These are phyloP conservation scores for Noccaea bulbosa DNA, from an alignment of 345 rosid genomes.

Conservation along the genomic window DNA sequence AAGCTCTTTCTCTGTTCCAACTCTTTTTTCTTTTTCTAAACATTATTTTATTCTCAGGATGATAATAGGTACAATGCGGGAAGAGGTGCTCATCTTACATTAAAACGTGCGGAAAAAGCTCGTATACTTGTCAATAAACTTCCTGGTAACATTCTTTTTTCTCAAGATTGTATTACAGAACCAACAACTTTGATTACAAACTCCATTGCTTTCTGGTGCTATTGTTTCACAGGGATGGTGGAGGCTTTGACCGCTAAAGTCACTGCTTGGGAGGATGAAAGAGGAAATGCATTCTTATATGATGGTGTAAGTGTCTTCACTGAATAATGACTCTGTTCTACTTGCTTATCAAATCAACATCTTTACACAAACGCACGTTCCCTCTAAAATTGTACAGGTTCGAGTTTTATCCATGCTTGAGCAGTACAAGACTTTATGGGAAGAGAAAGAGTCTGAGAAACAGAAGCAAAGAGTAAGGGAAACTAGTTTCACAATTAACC, in stretches of 20 bases:
- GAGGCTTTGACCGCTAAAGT: slow-evolving; percentile 59
- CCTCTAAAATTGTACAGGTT: slow-evolving; percentile 41
- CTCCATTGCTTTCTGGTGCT: slow-evolving; percentile 25
- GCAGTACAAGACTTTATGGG: slow-evolving; percentile 53
- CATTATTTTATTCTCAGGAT: slow-evolving; percentile 51
- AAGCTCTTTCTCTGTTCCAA: slow-evolving; percentile 14
- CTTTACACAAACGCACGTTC: background rate
- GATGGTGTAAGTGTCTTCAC: slow-evolving; percentile 68
- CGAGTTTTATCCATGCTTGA: slow-evolving; percentile 66
- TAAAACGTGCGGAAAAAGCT: slow-evolving; percentile 84
- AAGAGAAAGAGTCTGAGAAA: slow-evolving; percentile 65
- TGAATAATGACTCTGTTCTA: slow-evolving; percentile 12
- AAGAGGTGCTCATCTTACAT: slow-evolving; percentile 69
- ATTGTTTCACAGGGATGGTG: slow-evolving; percentile 61
- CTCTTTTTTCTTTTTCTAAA: slow-evolving; percentile 2
- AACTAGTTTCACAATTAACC: slow-evolving; percentile 8
- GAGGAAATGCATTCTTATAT: slow-evolving; percentile 62
- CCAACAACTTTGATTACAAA: background rate
- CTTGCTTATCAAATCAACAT: background rate
- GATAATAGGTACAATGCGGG: slow-evolving; percentile 78
- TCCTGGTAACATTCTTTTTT: slow-evolving; percentile 55
- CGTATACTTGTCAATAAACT: slow-evolving; percentile 64
- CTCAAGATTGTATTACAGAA: slow-evolving; percentile 3
- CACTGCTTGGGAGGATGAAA: slow-evolving; percentile 70
- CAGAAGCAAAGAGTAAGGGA: slow-evolving; percentile 61